Evolutionary conservation across 2,329 filamentous ascomycete species (phyloP), one percentile per base, ranked within the genome.

Genomic region (Rhinocladiella mackenziei): DNA sequence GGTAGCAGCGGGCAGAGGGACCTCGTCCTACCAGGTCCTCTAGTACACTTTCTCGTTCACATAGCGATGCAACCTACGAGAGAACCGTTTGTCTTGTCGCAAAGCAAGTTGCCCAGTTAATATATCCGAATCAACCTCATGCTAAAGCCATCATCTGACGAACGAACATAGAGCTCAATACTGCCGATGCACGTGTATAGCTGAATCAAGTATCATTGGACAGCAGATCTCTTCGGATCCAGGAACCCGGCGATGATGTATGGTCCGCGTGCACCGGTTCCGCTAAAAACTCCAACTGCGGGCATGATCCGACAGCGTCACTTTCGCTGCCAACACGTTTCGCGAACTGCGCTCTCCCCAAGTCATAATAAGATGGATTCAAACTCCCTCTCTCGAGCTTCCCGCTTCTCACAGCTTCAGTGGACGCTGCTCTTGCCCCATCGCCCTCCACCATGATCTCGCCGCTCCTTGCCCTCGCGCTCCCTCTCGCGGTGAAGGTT

Each of bases 401-500:
- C n/a, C n/a, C n/a, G n/a, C n/a, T n/a, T n/a, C n/a, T n/a, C n/a
- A n/a, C 23, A 26, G 23, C 23, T 8, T 26, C n/a, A 8, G 8
- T 26, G 8, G 2, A 2, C 8, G 23, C 14, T 13, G 14, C 14
- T 10, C n/a, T 15, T 15, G 17, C n/a, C 20, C 11, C 32, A 32
- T 25, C 17, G 9, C 23, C 23, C 11, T 20, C 28, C 39, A 33
- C 20, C 22, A 53, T 53, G 50, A 35, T 41, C 17, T 34, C 46
- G n/a, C 28, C 45, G 17, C 18, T 42, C 13, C 23, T 50, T 10
- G 43, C 47, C 17, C 19, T 48, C 15, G 45, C 46, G 18, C 17
- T 47, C 4, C 22, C 46, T 8, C 26, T 50, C 10, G 50, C 43
- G 3, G 19, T 43, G 10, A 18, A 38, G 9, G 40, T 39, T 15